Percentiles rank a stretch among this genome's conserved stretches.
Evolutionary conservation across 2,329 filamentous ascomycete genomes (phyloP).

Genomic region (Alternaria novae-zelandiae): DNA sequence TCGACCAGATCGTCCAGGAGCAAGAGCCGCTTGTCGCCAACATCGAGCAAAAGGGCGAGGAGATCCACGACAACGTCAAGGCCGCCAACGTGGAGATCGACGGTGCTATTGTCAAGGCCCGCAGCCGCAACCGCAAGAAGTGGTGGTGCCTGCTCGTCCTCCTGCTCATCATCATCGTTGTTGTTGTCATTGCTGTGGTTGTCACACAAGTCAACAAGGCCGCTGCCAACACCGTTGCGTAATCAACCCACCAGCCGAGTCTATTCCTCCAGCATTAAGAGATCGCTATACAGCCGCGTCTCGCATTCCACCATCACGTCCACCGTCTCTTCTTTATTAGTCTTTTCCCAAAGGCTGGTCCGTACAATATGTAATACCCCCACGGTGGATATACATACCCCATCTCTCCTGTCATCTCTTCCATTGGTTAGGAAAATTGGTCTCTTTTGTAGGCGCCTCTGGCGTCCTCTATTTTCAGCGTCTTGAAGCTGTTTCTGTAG

Average conservation of each 20-base stretch:
- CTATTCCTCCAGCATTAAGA: neutral
- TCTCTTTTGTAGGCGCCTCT: conserved; percentile 3
- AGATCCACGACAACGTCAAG: conserved; percentile 82
- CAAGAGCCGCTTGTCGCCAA: conserved; percentile 81
- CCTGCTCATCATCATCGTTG: conserved; percentile 45
- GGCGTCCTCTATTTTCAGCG: conserved; percentile 15
- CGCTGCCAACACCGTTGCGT: conserved; percentile 14
- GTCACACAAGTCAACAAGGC: conserved; percentile 39
- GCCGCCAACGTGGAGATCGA: conserved; percentile 85
- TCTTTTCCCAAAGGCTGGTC: conserved; percentile 19
- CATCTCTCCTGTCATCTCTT: conserved; percentile 9
- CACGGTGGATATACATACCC: conserved; percentile 20
- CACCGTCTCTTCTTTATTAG: conserved; percentile 13
- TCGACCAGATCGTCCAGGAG: conserved; percentile 83
- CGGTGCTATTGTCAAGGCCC: conserved; percentile 80
- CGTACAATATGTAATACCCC: conserved; percentile 24
- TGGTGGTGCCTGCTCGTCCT: conserved; percentile 89
- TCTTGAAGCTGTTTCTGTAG: conserved; percentile 3
- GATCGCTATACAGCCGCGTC: neutral
- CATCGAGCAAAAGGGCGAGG: conserved; percentile 86
- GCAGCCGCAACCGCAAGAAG: conserved; percentile 79
- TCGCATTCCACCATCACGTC: neutral
- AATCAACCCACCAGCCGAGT: neutral
- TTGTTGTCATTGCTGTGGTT: conserved; percentile 50
- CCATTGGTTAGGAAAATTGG: conserved; percentile 9